Evolutionary conservation across 768 basidiomycete genomes (phyloP).

Genomic region (Hygrocybe punicea): DNA sequence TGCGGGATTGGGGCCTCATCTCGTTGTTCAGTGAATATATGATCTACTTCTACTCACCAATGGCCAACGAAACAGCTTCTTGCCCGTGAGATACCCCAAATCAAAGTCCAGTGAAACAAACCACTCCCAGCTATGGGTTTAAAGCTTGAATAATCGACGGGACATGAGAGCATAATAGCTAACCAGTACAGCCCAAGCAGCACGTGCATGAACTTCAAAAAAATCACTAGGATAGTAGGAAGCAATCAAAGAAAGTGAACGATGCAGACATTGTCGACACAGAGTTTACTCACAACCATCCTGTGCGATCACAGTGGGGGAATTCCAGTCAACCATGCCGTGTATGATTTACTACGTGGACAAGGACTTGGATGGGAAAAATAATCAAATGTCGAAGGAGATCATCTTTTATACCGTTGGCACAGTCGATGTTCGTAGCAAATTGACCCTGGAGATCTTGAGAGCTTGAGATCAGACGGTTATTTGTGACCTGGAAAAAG

Average conservation of each 20-base stretch:
- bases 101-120: conserved; percentile 60
- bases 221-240: conserved; percentile 42
- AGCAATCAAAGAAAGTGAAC: neutral
- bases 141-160: neutral
- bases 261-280: neutral
- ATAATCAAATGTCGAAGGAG: no score
- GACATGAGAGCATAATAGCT: conserved; percentile 15
- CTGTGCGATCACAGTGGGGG: conserved; percentile 42
- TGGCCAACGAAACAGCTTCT: conserved; percentile 62
- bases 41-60: conserved; percentile 47
- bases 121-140: conserved; percentile 54
- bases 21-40: neutral
- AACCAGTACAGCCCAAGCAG: conserved; percentile 56
- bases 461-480: no score
- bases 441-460: no score
- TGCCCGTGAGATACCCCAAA: conserved; percentile 25
- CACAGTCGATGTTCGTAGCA: neutral
- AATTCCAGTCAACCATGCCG: conserved; percentile 58
- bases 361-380: no score
- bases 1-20: conserved; percentile 20
- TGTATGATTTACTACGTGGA: no score
- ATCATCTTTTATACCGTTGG: neutral
- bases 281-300: conserved; percentile 42
- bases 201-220: conserved; percentile 54
- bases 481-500: no score